A percentile compares a stretch with the other conserved stretches of the same genome.
Conservation (phyloP, 768 basidiomycete genomes). For the Coprinellus micaceus region DNA sequence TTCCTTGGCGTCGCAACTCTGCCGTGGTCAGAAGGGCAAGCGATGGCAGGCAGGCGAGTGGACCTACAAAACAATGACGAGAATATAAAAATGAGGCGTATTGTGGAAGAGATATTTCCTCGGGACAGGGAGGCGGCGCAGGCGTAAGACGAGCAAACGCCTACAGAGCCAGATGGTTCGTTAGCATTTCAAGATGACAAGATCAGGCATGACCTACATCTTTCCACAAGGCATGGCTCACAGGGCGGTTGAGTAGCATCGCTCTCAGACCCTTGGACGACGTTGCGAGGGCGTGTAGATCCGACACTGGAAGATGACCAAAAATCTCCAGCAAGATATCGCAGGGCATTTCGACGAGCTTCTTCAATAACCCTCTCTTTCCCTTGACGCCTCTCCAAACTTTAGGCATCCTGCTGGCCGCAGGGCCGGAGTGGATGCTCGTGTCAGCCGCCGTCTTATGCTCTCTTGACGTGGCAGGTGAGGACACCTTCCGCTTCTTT, state of each 20-base stretch:
- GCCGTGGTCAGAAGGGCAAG: too few species aligned
- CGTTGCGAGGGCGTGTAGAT: slow-evolving; percentile 37
- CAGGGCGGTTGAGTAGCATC: slow-evolving; percentile 25
- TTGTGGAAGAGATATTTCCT: slow-evolving; percentile 26
- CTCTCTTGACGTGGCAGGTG: too few species aligned
- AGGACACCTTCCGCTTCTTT: too few species aligned
- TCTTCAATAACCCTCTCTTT: slow-evolving; percentile 21
- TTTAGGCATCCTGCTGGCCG: too few species aligned
- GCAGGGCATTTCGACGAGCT: slow-evolving; percentile 31
- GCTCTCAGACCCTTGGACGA: slow-evolving; percentile 32
- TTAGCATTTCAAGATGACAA: neutral
- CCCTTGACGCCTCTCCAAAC: slow-evolving; percentile 4
- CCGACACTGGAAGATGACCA: slow-evolving; percentile 32
- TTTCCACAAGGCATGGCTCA: slow-evolving; percentile 30
- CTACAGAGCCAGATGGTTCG: neutral
- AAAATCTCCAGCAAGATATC: slow-evolving; percentile 39
- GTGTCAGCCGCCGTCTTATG: too few species aligned
- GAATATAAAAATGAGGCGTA: too few species aligned
- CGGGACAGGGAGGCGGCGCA: slow-evolving; percentile 24
- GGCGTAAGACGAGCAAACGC: slow-evolving; percentile 22
- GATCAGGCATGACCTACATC: slow-evolving; percentile 13
- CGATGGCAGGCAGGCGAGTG: too few species aligned
- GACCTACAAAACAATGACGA: too few species aligned
- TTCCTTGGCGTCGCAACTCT: too few species aligned
- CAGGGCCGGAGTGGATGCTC: too few species aligned